Conservation (phyloP, 164 flowering plant species). For the Kalanchoe fedtschenkoi region DNA sequence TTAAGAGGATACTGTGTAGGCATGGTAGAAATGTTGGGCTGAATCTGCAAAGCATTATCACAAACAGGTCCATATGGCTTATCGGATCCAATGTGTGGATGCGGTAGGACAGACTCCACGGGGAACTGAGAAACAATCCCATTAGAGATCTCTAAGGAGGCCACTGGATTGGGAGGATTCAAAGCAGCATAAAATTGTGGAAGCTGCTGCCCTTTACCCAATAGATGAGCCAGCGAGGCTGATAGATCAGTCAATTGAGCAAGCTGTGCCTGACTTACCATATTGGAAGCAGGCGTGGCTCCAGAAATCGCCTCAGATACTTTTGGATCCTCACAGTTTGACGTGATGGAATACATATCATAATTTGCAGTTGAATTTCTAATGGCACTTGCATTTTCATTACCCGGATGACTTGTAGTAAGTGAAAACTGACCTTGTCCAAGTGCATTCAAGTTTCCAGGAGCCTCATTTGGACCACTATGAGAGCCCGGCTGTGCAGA, state of each 20-base stretch:
- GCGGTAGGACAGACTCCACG: neutral
- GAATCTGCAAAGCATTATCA: neutral
- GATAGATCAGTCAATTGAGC: neutral
- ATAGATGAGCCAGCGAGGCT: neutral
- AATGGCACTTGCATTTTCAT: neutral
- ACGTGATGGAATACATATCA: neutral
- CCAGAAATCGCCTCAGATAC: neutral
- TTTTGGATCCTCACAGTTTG: neutral
- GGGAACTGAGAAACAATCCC: neutral
- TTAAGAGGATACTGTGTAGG: neutral
- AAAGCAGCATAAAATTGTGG: neutral
- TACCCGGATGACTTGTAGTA: neutral
- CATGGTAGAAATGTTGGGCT: neutral
- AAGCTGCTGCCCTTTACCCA: constrained; percentile 1
- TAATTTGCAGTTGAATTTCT: neutral
- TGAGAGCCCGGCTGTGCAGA: neutral
- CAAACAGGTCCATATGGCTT: neutral
- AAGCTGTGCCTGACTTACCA: neutral
- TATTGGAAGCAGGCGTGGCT: neutral
- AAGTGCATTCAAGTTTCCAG: neutral
- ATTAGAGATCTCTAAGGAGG: neutral
- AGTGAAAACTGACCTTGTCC: neutral
- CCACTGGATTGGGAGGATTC: neutral
- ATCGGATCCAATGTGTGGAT: neutral
- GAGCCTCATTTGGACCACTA: neutral